Evolutionary conservation across 441 rosid species (phyloP).

Genomic region (Omphalea diandra): DNA sequence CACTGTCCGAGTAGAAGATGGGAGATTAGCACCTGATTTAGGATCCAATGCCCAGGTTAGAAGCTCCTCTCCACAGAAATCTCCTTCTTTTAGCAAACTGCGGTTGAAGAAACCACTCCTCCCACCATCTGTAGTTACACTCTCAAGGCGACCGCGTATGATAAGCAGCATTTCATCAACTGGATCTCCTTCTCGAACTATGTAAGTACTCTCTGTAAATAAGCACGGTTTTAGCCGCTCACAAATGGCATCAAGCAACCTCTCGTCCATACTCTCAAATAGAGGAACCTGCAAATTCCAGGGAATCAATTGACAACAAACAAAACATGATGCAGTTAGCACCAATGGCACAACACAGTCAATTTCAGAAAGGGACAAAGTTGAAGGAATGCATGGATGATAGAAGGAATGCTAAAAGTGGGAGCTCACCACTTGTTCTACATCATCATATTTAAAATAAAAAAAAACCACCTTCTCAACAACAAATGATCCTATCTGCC

Average conservation of each 20-base stretch:
- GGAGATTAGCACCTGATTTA: too few species aligned
- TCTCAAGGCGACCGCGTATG: slow-evolving; percentile 93
- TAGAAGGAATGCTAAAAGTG: background rate
- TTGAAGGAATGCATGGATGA: too few species aligned
- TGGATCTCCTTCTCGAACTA: slow-evolving; percentile 95
- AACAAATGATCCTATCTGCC: background rate
- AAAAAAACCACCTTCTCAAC: background rate
- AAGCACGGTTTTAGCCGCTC: slow-evolving; percentile 88
- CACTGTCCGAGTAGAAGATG: too few species aligned
- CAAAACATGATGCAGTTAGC: slow-evolving; percentile 3
- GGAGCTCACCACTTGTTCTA: background rate
- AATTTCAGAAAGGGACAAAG: background rate
- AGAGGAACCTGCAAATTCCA: slow-evolving; percentile 68
- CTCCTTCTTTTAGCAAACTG: too few species aligned
- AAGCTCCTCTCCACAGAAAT: too few species aligned
- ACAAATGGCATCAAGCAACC: slow-evolving; percentile 91
- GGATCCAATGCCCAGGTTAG: too few species aligned
- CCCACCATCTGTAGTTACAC: slow-evolving; percentile 95
- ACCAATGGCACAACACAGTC: background rate
- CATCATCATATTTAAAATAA: background rate
- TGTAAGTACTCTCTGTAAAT: slow-evolving; percentile 76
- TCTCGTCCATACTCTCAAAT: slow-evolving; percentile 89
- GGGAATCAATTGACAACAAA: background rate
- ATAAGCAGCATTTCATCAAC: slow-evolving; percentile 98
- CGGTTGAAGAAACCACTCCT: slow-evolving; percentile 96